Conservation (phyloP, 768 basidiomycete genomes). For the Boletus coccyginus region DNA sequence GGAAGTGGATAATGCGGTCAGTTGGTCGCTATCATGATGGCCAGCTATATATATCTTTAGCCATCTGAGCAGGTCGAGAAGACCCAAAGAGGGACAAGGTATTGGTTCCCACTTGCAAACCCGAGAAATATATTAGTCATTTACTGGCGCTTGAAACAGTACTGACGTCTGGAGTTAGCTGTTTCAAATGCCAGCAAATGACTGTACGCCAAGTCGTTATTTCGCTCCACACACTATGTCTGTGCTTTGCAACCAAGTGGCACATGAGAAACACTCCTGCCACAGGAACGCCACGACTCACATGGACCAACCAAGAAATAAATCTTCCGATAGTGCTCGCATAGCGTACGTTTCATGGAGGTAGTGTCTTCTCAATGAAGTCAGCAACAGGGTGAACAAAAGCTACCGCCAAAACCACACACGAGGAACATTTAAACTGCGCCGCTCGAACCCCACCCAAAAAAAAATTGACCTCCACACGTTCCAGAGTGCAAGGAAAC, state of each 20-base stretch:
- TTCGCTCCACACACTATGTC: not conserved
- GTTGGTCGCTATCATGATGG: too few species aligned
- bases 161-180: too few species aligned
- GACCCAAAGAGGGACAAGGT: too few species aligned
- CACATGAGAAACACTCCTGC: not conserved
- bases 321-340: conserved; percentile 4
- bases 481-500: conserved; percentile 58
- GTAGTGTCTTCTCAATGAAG: not conserved
- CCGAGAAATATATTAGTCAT: too few species aligned
- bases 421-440: conserved; percentile 16
- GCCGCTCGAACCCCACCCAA: conserved; percentile 29
- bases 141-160: too few species aligned
- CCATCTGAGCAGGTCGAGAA: not conserved
- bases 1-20: not conserved
- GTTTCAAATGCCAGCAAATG: too few species aligned
- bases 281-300: not conserved
- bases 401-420: conserved; percentile 3
- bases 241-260: not conserved
- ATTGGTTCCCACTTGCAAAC: too few species aligned
- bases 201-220: not conserved
- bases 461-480: conserved; percentile 53
- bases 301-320: not conserved
- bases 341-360: not conserved
- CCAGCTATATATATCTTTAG: not conserved
- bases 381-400: not conserved